phyloP scores from a whole-genome alignment of 2,329 filamentous ascomycete genomes.

The Claviceps capensis region DNA sequence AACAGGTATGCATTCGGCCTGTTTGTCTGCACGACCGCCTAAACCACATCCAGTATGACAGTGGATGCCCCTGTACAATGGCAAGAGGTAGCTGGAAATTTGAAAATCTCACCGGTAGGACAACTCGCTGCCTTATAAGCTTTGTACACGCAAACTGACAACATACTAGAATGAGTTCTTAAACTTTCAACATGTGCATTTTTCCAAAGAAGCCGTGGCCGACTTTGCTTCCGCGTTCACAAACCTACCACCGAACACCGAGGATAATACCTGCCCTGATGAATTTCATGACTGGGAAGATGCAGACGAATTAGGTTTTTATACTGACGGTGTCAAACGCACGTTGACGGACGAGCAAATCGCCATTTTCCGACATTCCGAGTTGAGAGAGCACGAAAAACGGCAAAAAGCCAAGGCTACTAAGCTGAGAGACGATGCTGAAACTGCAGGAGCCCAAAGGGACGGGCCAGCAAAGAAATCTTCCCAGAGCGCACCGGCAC shows the following conservation, averaged over 20 bases:
- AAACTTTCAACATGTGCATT: conserved; percentile 47
- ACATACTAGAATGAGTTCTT: conserved; percentile 41
- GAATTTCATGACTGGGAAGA: neutral
- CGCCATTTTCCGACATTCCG: conserved; percentile 77
- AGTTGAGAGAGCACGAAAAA: conserved; percentile 59
- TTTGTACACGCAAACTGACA: neutral
- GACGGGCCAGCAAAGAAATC: neutral
- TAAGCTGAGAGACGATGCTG: neutral
- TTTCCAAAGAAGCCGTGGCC: conserved; percentile 32
- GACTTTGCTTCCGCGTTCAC: conserved; percentile 34
- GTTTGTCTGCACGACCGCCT: neutral
- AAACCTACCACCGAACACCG: conserved; percentile 13
- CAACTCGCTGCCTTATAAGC: neutral
- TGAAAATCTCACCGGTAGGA: conserved; percentile 3
- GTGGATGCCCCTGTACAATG: neutral
- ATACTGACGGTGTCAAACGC: conserved; percentile 72
- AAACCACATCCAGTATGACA: neutral
- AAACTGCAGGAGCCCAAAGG: neutral
- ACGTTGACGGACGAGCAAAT: conserved; percentile 88
- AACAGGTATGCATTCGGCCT: neutral
- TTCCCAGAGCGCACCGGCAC: neutral
- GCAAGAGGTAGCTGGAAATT: neutral
- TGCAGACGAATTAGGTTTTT: conserved; percentile 70
- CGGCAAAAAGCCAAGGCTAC: conserved; percentile 22
- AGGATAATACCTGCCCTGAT: conserved; percentile 9